Conservation (phyloP, 2,329 filamentous ascomycete genomes). For the Saccharata proteae region DNA sequence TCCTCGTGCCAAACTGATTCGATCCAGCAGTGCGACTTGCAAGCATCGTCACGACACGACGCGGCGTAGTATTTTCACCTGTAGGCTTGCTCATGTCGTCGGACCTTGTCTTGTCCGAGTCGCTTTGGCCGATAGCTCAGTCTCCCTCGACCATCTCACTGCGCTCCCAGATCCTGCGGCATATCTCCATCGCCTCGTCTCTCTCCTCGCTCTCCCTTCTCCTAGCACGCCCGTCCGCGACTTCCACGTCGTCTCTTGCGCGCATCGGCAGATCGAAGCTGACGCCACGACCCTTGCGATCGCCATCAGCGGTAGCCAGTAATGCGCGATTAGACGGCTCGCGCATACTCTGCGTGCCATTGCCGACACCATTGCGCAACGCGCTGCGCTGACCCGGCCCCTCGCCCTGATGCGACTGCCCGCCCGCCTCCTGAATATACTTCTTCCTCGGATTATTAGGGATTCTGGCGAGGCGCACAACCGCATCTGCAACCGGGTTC, state of each 20-base stretch:
- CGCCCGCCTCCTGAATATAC: constrained; percentile 2
- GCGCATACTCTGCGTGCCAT: constrained; percentile 10
- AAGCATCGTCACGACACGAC: no score
- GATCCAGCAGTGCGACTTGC: no score
- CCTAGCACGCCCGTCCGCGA: constrained; percentile 2
- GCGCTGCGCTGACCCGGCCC: background rate
- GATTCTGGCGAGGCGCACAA: constrained; percentile 42
- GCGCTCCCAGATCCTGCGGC: constrained; percentile 28
- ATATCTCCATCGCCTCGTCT: constrained; percentile 25
- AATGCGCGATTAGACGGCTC: constrained; percentile 15
- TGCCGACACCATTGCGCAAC: constrained; percentile 12
- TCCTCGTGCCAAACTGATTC: no score
- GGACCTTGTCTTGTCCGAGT: background rate
- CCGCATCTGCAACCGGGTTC: constrained; percentile 54
- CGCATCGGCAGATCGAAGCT: constrained; percentile 7
- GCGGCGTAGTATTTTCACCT: no score
- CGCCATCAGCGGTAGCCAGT: constrained; percentile 16
- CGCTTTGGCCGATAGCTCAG: constrained; percentile 13
- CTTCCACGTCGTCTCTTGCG: constrained; percentile 7
- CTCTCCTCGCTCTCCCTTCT: constrained; percentile 15
- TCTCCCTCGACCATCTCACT: constrained; percentile 23
- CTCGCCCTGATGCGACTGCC: background rate
- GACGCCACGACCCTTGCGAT: constrained; percentile 11
- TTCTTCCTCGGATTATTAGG: constrained; percentile 28
- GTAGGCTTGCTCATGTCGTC: constrained; percentile 1